A percentile compares a stretch with the other conserved stretches of the same genome.
Evolutionary conservation across 2,329 filamentous ascomycete genomes (phyloP).

Genomic region (Cercospora sesami): DNA sequence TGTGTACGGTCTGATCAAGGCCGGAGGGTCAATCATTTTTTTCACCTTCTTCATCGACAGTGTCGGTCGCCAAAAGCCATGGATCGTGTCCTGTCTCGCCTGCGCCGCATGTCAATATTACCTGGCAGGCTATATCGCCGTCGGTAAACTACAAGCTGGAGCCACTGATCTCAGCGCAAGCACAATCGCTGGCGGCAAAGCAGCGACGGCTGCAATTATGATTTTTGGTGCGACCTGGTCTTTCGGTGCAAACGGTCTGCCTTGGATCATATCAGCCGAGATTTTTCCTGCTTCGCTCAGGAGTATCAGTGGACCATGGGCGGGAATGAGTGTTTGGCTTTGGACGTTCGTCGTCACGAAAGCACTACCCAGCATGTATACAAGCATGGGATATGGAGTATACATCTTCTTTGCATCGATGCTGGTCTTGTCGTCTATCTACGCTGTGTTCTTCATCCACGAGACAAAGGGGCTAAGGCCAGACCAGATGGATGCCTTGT

Average conservation of each 20-base stretch:
- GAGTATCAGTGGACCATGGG: slow-evolving; percentile 43
- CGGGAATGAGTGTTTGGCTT: slow-evolving; percentile 39
- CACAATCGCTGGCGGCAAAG: slow-evolving; percentile 42
- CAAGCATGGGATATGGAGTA: slow-evolving; percentile 43
- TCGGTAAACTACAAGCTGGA: slow-evolving; percentile 38
- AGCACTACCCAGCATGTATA: slow-evolving; percentile 45
- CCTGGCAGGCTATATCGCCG: slow-evolving; percentile 41
- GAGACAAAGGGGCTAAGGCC: slow-evolving; percentile 43
- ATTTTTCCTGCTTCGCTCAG: slow-evolving; percentile 46
- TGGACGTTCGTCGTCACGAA: slow-evolving; percentile 46
- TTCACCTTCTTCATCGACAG: slow-evolving; percentile 43
- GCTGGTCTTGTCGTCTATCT: slow-evolving; percentile 41
- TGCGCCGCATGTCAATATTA: slow-evolving; percentile 44
- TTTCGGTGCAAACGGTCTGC: slow-evolving; percentile 45
- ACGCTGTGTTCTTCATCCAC: slow-evolving; percentile 45
- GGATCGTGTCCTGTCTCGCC: slow-evolving; percentile 41
- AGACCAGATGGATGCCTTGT: slow-evolving; percentile 43
- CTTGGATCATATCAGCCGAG: slow-evolving; percentile 48
- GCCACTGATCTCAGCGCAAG: slow-evolving; percentile 34
- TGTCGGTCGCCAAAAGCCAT: slow-evolving; percentile 42
- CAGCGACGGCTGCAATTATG: slow-evolving; percentile 45
- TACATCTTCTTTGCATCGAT: slow-evolving; percentile 46
- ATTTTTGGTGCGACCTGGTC: slow-evolving; percentile 44
- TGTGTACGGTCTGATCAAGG: slow-evolving; percentile 43
- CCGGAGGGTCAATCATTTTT: slow-evolving; percentile 41